Base-by-base conservation (phyloP, 768 basidiomycete genomes). In the Suillus plorans region DNA sequence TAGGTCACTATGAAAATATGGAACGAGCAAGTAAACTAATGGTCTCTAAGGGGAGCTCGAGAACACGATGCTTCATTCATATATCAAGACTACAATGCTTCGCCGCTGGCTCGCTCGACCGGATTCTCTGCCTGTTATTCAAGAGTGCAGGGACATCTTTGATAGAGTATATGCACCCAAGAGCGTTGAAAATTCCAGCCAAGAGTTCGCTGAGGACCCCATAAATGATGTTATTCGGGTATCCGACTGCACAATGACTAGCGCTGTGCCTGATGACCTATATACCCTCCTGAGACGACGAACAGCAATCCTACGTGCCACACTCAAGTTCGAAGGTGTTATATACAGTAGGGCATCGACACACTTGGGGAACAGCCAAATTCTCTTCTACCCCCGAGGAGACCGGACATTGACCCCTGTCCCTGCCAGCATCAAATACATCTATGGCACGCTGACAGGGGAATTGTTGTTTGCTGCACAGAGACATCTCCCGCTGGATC, bases 351-450 rank as follows among this genome's bases (percentile, higher is more conserved):
- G 28, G 28, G 28, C 28, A 3, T 28, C 28, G 2, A 28, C 28
- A 28, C 28, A 28, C 28, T 28, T 28, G 28, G 28, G 28, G 28
- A 28, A 28, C 28, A 28, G 28, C 28, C 28, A 28, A 3, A 28
- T 28, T 28, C 28, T 28, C 28, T 28, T 28, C 28, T 28, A 28
- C 3, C 28, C 28, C 28, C 28, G 20, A 0, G 63, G 70, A 8
- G 20, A 47, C 12, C 2, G 8, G 2, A 52, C 10, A 1, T 64
- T 2, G 1, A 10, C 28, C 0, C 69, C 69, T 28, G 42, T 71
- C 12, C 70, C 70, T 0, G 63, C 62, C 0, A 45, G 53, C 31
- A 68, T 71, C 57, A 66, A 70, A 34, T 69, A 71, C 14, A 71
- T 71, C 0, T 69, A 61, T 34, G 53, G 49, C 16, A 22, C 1